A percentile compares a stretch with the other conserved stretches of the same genome.
Conservation (phyloP, 306 rosid genomes). For the Myrica gale region DNA sequence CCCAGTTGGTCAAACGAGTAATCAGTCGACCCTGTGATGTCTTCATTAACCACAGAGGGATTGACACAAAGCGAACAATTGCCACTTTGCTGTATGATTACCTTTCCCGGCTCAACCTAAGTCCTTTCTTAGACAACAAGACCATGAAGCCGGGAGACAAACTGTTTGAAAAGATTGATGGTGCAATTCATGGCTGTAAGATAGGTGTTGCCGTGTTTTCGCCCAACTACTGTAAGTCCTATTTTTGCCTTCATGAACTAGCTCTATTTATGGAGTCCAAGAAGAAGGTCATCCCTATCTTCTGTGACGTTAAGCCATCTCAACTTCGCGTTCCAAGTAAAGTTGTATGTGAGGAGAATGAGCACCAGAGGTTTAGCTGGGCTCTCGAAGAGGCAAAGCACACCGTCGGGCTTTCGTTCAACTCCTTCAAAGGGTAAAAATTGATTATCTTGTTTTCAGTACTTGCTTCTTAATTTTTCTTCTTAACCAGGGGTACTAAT, state of each 20-base stretch:
- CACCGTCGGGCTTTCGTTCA: constrained; percentile 60
- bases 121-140: constrained; percentile 74
- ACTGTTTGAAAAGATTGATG: constrained; percentile 67
- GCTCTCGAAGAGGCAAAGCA: constrained; percentile 70
- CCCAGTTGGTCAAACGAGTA: constrained; percentile 29
- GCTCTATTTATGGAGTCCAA: constrained; percentile 60
- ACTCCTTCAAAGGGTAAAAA: constrained; percentile 69
- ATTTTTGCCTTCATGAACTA: constrained; percentile 81
- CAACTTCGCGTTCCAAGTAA: constrained; percentile 41
- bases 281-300: constrained; percentile 81
- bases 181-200: constrained; percentile 57
- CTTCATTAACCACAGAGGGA: constrained; percentile 74
- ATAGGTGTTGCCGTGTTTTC: constrained; percentile 77
- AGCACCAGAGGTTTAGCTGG: constrained; percentile 40
- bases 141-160: constrained; percentile 91
- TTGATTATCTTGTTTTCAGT: neutral
- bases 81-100: constrained; percentile 67
- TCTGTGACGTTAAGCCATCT: constrained; percentile 78
- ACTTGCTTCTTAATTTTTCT: neutral
- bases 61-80: constrained; percentile 69
- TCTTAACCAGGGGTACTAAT: neutral
- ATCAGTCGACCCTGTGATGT: constrained; percentile 56
- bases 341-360: constrained; percentile 38
- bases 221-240: constrained; percentile 71
- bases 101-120: constrained; percentile 36